Conservation (phyloP, 352 stramenopile species). For the Hyaloperonospora arabidopsidis region DNA sequence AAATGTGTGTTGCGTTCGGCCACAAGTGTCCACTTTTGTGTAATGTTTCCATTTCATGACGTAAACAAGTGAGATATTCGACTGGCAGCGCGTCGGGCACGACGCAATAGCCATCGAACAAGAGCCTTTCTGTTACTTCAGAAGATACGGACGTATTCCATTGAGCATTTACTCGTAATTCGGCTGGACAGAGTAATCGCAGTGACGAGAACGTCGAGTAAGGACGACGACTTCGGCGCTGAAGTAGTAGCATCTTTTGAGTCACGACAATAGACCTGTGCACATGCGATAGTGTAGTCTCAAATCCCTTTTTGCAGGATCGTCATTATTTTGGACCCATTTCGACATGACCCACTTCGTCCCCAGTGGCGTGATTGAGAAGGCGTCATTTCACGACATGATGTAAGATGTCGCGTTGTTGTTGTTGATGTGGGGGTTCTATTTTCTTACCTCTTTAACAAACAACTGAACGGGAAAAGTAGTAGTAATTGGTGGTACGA, state of each 20-base stretch:
- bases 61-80: conserved; percentile 36
- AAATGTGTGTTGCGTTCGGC: conserved; percentile 72
- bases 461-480: neutral
- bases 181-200: conserved; percentile 7
- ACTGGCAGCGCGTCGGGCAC: conserved; percentile 41
- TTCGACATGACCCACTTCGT: conserved; percentile 26
- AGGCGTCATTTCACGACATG: conserved; percentile 44
- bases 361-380: conserved; percentile 42
- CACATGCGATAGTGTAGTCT: conserved; percentile 12
- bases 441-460: neutral
- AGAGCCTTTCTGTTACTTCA: conserved; percentile 21
- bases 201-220: conserved; percentile 8
- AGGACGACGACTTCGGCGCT: neutral
- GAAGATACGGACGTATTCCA: conserved; percentile 34
- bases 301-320: neutral
- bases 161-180: conserved; percentile 8
- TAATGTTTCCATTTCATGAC: conserved; percentile 47
- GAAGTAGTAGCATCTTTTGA: conserved; percentile 2
- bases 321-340: too few species aligned
- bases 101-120: conserved; percentile 49
- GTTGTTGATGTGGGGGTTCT: neutral
- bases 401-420: conserved; percentile 24
- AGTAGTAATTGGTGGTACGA: too few species aligned
- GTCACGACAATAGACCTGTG: neutral
- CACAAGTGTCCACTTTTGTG: conserved; percentile 45